Evolutionary conservation across 805 yeast species (phyloP).

Genomic region (Diddensiella caesifluorescens): DNA sequence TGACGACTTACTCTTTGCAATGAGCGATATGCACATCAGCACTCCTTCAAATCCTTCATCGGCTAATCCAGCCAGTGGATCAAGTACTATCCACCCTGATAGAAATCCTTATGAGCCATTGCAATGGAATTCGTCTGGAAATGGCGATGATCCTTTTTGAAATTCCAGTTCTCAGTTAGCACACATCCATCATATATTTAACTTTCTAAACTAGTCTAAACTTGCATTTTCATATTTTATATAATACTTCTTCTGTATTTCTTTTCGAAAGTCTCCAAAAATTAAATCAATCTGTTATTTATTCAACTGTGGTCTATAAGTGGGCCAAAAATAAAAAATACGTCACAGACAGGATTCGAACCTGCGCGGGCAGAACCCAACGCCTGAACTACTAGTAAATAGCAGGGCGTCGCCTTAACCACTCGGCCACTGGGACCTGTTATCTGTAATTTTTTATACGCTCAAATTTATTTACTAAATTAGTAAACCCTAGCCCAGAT

Average conservation of each 20-base stretch:
- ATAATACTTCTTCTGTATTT: too few species aligned
- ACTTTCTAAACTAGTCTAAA: too few species aligned
- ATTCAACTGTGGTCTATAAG: too few species aligned
- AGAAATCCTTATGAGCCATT: constrained; percentile 5
- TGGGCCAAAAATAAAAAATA: constrained; percentile 50
- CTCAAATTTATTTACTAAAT: too few species aligned
- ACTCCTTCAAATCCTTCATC: background rate
- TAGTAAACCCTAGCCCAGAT: too few species aligned
- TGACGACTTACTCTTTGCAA: constrained; percentile 35
- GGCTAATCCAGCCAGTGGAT: background rate
- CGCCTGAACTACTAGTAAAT: constrained; percentile 49
- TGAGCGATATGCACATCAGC: constrained; percentile 34
- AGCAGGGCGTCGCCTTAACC: constrained; percentile 94
- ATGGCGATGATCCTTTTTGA: too few species aligned
- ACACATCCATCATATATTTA: too few species aligned
- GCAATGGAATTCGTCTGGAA: constrained; percentile 6
- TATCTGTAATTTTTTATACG: too few species aligned
- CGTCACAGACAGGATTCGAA: constrained; percentile 99
- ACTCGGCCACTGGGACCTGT: constrained; percentile 85
- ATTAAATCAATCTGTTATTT: too few species aligned
- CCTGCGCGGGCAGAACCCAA: constrained; percentile 95
- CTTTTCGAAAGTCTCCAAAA: too few species aligned
- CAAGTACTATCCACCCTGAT: background rate
- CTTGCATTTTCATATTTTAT: too few species aligned
- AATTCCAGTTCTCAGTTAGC: too few species aligned